Percentiles rank a stretch among this genome's conserved stretches.
phyloP scores from a whole-genome alignment of 306 rosid genomes.

The Amphicarpaea edgeworthii region DNA sequence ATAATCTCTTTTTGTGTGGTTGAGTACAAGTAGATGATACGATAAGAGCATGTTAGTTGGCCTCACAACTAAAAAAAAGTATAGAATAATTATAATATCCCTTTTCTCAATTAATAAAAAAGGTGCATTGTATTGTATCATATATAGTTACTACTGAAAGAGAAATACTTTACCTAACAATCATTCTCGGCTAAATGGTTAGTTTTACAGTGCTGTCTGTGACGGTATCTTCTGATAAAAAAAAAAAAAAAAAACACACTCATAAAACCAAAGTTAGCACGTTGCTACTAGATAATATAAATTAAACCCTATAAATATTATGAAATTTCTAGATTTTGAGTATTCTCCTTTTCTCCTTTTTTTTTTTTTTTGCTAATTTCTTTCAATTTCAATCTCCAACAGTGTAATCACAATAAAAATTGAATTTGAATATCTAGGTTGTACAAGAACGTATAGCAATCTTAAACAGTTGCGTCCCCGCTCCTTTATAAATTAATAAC shows the following conservation, averaged over 20 bases:
- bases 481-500: neutral
- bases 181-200: too few species aligned
- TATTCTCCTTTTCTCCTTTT: neutral
- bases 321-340: neutral
- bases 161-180: neutral
- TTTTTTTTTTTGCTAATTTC: conserved; percentile 4
- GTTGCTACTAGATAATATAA: too few species aligned
- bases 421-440: conserved; percentile 2
- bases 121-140: conserved; percentile 2
- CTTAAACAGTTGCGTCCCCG: neutral
- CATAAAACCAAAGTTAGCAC: too few species aligned
- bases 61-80: neutral
- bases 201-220: too few species aligned
- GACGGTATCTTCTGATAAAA: too few species aligned
- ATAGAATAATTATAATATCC: conserved; percentile 4
- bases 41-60: conserved; percentile 28
- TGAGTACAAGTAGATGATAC: conserved; percentile 22
- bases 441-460: conserved; percentile 12
- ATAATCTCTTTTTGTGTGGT: conserved; percentile 1
- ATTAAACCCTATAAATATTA: neutral
- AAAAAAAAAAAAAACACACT: too few species aligned
- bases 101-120: neutral
- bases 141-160: neutral
- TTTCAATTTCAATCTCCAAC: conserved; percentile 20
- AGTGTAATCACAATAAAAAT: neutral